Conservation (phyloP, 2,329 filamentous ascomycete species). For the Penicillium verrucosum region DNA sequence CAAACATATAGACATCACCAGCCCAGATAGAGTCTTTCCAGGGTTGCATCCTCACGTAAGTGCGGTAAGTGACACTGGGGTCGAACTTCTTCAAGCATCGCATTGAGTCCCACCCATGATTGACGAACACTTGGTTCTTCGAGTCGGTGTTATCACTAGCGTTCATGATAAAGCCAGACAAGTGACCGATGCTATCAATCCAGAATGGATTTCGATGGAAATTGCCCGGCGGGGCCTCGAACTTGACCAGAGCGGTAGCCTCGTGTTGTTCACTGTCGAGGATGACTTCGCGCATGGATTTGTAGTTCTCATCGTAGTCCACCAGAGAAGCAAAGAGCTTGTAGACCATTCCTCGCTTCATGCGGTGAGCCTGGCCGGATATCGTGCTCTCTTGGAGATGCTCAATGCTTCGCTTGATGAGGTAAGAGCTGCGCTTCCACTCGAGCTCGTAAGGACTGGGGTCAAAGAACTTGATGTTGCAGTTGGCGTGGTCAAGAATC, state of each 20-base stretch:
- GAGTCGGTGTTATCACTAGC: constrained; percentile 58
- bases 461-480: constrained; percentile 35
- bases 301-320: constrained; percentile 56
- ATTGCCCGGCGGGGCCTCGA: constrained; percentile 54
- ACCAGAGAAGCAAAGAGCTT: constrained; percentile 64
- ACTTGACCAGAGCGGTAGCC: constrained; percentile 53
- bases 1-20: constrained; percentile 60
- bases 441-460: constrained; percentile 24
- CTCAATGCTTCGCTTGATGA: constrained; percentile 63
- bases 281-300: constrained; percentile 58
- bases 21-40: constrained; percentile 52
- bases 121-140: constrained; percentile 59
- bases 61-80: constrained; percentile 53
- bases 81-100: constrained; percentile 54
- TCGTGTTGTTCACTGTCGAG: constrained; percentile 56
- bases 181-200: constrained; percentile 57
- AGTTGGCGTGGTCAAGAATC: constrained; percentile 37
- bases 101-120: constrained; percentile 61
- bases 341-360: constrained; percentile 73
- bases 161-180: constrained; percentile 60
- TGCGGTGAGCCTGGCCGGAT: constrained; percentile 66
- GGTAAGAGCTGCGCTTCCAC: constrained; percentile 62
- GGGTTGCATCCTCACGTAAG: constrained; percentile 61
- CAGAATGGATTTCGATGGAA: constrained; percentile 59
- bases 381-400: constrained; percentile 59